A percentile compares a stretch with the other conserved stretches of the same genome.
These are phyloP conservation scores for Pythium dissotocum DNA, from an alignment of 352 stramenopile species.

Conservation along the genomic window DNA sequence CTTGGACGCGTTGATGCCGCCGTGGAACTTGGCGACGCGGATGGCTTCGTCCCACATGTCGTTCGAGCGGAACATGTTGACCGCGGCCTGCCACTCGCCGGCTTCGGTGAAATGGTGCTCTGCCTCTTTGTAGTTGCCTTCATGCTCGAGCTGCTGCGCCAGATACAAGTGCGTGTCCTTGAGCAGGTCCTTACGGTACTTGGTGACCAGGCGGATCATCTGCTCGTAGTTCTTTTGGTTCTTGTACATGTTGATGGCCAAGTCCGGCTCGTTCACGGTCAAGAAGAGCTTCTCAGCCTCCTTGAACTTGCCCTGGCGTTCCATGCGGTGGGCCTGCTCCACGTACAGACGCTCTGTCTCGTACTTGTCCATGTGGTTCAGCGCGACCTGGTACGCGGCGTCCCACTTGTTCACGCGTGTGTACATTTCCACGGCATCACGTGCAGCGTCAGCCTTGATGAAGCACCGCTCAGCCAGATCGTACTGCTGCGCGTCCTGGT, in stretches of 20 bases:
- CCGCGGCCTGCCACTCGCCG: conserved; percentile 90
- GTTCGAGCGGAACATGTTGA: conserved; percentile 95
- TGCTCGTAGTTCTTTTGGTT: conserved; percentile 95
- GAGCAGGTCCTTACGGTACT: conserved; percentile 92
- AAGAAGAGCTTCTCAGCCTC: conserved; percentile 94
- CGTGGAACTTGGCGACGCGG: conserved; percentile 92
- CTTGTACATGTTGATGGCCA: conserved; percentile 98
- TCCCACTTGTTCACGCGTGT: conserved; percentile 93
- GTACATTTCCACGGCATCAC: conserved; percentile 95
- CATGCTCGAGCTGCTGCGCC: conserved; percentile 91
- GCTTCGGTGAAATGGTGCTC: conserved; percentile 92
- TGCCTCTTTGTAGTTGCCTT: conserved; percentile 92
- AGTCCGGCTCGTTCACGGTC: conserved; percentile 90
- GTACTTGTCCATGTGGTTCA: conserved; percentile 91
- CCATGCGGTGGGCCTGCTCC: conserved; percentile 91
- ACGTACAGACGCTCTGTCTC: conserved; percentile 93
- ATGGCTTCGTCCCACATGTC: conserved; percentile 96
- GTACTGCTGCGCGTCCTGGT: conserved; percentile 84
- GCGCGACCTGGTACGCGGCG: conserved; percentile 90
- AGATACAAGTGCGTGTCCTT: conserved; percentile 94
- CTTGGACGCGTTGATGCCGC: conserved; percentile 90
- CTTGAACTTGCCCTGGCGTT: conserved; percentile 88
- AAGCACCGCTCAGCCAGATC: conserved; percentile 92
- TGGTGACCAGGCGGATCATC: conserved; percentile 94
- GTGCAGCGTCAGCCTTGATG: conserved; percentile 87